Conservation (phyloP, 179 eudicot species). For the Spinacia oleracea region DNA sequence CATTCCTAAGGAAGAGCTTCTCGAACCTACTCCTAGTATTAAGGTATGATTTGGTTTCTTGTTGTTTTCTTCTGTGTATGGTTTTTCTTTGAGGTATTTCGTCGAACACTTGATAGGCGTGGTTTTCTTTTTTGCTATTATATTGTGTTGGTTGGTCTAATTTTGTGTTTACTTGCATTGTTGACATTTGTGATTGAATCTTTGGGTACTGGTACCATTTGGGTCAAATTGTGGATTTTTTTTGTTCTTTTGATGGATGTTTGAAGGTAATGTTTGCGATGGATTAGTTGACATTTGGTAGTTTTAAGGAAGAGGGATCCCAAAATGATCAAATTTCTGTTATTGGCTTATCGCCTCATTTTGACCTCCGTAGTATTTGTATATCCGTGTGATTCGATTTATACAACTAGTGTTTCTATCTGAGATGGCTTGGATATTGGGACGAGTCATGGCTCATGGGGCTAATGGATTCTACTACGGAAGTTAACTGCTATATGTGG, state of each 20-base stretch:
- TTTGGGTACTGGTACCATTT: not conserved
- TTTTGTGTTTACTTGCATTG: not conserved
- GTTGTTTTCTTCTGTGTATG: not conserved
- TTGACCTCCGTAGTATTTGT: not conserved
- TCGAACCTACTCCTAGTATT: slow-evolving; percentile 47
- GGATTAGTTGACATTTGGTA: not conserved
- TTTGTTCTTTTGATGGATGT: not conserved
- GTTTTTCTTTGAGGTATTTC: slow-evolving; percentile 1
- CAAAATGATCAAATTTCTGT: not conserved
- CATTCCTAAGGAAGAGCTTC: slow-evolving; percentile 65
- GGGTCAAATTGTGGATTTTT: too few species aligned
- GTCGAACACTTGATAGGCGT: slow-evolving; percentile 3
- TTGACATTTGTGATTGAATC: not conserved
- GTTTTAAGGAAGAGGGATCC: not conserved
- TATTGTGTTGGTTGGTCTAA: not conserved
- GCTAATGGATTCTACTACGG: too few species aligned
- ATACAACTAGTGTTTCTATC: not conserved
- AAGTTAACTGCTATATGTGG: too few species aligned
- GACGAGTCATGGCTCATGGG: too few species aligned
- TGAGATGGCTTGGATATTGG: too few species aligned
- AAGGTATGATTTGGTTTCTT: slow-evolving; percentile 47
- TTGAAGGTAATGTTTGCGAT: not conserved
- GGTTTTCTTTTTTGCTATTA: not conserved
- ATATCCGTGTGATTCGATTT: not conserved
- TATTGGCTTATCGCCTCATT: not conserved